Evolutionary conservation across 2,329 filamentous ascomycete species (phyloP), one percentile per base, ranked within the genome.

Genomic region (Helminthosporium solani): DNA sequence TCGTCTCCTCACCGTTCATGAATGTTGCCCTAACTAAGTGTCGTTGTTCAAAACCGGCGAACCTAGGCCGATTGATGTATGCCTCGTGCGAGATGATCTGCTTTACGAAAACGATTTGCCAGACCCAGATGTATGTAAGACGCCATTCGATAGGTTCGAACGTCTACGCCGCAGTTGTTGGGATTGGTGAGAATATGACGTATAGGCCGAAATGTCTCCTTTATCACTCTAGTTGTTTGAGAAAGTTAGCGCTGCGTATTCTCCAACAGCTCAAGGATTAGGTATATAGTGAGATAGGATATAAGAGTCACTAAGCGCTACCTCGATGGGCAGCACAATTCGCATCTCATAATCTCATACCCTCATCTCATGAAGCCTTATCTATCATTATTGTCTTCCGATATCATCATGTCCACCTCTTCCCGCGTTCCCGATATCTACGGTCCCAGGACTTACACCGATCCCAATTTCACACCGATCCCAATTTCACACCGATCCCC

Each of bases 361-460:
- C 15, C 31, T n/a, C 31, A 15, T 23, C 15, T 41, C 9, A 3
- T 2, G 25, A 27, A n/a, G n/a, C n/a, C n/a, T n/a, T n/a, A n/a
- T n/a, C n/a, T n/a, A n/a, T 21, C 5, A n/a, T n/a, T 25, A 25
- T 25, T 25, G 5, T 25, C 23, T 25, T 25, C 23, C 23, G 23
- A 5, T n/a, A 12, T 31, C 28, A 31, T n/a, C 38, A 54, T 54
- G 51, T 39, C 37, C 36, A 31, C 43, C 12, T 28, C 39, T 12
- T 34, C 39, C 16, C 43, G 51, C 11, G 16, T 47, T 9, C 19
- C 48, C 15, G 40, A 47, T n/a, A 43, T 59, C 19, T 75, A 74
- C 47, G 72, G 73, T 3, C 71, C 72, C 2, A 73, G 73, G 5
- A 70, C 71, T 0, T 71, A 61, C 39, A 67, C 66, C 16, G 73